These are phyloP conservation scores for Cyclotella choctawhatcheeana DNA, from an alignment of 108 stramenopile species.

Conservation along the genomic window DNA sequence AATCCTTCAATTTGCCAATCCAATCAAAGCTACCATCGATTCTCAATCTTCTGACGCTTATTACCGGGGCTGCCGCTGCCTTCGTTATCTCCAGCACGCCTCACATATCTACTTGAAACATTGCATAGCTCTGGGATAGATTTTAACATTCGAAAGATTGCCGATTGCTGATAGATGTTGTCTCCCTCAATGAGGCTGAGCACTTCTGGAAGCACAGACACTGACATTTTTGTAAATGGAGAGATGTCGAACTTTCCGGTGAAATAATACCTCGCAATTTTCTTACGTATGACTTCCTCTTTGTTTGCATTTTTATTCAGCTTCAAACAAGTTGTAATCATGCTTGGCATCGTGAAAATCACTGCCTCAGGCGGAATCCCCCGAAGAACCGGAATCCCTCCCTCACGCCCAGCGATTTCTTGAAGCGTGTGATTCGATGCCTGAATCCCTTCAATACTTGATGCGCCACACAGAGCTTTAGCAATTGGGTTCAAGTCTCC, in stretches of 20 bases:
- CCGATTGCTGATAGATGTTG: neutral
- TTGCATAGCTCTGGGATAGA: neutral
- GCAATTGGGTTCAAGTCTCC: too few relatives aligned
- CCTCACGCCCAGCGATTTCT: too few relatives aligned
- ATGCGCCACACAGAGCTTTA: neutral
- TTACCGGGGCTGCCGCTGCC: too few relatives aligned
- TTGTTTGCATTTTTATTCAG: constrained; percentile 2
- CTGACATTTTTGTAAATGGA: neutral
- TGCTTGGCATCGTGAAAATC: neutral
- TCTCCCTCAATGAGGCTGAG: neutral
- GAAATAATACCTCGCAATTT: constrained; percentile 5
- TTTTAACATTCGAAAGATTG: neutral
- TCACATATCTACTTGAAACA: too few relatives aligned
- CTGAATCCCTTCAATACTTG: neutral
- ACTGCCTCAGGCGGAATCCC: too few relatives aligned
- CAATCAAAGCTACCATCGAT: too few relatives aligned
- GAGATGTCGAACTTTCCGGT: neutral
- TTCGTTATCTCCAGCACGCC: too few relatives aligned
- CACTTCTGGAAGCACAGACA: neutral
- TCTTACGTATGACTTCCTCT: neutral
- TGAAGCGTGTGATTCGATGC: neutral
- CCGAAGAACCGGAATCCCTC: neutral
- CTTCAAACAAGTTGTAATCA: neutral
- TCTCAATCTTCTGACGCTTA: too few relatives aligned
- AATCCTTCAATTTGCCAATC: too few relatives aligned